Base-by-base conservation (phyloP, 441 rosid species). In the Breynia disticha region DNA sequence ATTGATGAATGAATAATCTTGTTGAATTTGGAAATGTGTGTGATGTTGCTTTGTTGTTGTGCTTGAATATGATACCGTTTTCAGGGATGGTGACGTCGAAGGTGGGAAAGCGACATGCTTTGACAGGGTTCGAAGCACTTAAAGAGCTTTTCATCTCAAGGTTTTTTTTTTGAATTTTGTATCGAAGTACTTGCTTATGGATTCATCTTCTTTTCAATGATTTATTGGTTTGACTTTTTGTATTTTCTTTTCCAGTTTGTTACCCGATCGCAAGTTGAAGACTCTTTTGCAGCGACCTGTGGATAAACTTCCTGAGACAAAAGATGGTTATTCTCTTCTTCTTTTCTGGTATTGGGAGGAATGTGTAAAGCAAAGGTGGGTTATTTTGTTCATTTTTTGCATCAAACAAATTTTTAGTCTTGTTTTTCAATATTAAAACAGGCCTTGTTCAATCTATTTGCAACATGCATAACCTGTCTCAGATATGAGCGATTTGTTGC, bases 261-360 rank as follows among this genome's bases (percentile, higher is more conserved):
- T 93, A 65, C 97, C 97, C 67, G 99, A 89, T 74, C 82, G 79
- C 11, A 93, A 93, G 85, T 76, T 93, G 69, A 93, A 84, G 81
- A 79, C 86, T 50, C 88, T 93, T 65, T 59, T 86, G 66, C 97
- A 86, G 63, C 76, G 76, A 63, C 93, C 95, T 9, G 55, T 93
- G 16, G 73, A 78, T 59, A 67, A 71, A 47, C 73, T 93, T 55
- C 84, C 95, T 4, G 90, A 89, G 70, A 80, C 68, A 38, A 93
- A 84, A 72, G 97, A 93, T 76, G 99, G 96, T 58, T 67, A 83
- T 72, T 86, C 97, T 50, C 95, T 93, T 67, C 73, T 89, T 56
- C 84, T 89, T 41, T 86, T 84, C 63, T 93, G 96, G 97, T 89
- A 86, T 59, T 89, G 94, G 85, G 99, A 89, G 67, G 97, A 93